Evolutionary conservation across 2,329 filamentous ascomycete genomes (phyloP), one percentile per base, ranked within the genome.

Genomic region (Rhynchosporium graminicola): DNA sequence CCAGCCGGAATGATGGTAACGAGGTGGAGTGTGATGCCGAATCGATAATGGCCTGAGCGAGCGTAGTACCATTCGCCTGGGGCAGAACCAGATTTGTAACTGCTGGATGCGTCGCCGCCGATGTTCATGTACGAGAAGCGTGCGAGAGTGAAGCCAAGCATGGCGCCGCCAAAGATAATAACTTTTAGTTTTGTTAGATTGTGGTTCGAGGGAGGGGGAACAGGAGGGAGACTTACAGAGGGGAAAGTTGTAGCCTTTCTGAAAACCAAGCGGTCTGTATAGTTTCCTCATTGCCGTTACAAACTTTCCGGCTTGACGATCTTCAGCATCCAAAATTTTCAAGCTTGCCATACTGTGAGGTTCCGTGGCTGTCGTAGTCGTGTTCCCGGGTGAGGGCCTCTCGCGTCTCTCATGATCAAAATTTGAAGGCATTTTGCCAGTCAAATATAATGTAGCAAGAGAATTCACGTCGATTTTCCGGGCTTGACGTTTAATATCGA

Each of bases 191-290:
- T 9, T 3, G 36, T 63, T 42, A 62, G 36, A 36, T 48, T 5
- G 12, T 9, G 10, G 3, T 10, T 3, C 28, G 8, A 28, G 10
- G 15, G 8, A 10, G 20, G 20, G 4, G 10, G 9, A 10, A 15
- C 1, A 63, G 15, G 26, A 3, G 10, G 9, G 33, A 15, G 2
- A 63, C 64, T 59, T 59, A 70, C 68, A 70, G 77, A 83, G 63
- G 80, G 87, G 46, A 85, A 85, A 67, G 75, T 82, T 36, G 79
- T 84, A 65, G 85, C 87, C 59, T 73, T 88, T 54, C 74, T 80
- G 55, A 77, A 83, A 62, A 78, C 84, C n/a, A 84, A 90, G 64
- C 84, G 87, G 8, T 86, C 86, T 71, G 82, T 90, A 70, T 80
- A 89, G 42, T 29, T 62, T 67, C 15, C 62, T 60, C 62, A 63